phyloP scores from a whole-genome alignment of 2,329 filamentous ascomycete species.

The Fusarium proliferatum region DNA sequence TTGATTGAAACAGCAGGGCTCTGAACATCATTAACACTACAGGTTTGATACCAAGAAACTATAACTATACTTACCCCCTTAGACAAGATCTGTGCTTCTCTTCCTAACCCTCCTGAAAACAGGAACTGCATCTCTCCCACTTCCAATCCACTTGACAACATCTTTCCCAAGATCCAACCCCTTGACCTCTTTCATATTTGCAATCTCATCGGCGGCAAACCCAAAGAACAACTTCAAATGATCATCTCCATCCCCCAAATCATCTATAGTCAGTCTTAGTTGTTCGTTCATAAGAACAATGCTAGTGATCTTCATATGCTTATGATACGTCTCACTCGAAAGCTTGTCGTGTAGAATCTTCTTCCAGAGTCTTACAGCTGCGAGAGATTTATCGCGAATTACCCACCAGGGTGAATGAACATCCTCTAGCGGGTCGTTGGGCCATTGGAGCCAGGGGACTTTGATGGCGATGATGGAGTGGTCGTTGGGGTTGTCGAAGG shows the following conservation, averaged over 20 bases:
- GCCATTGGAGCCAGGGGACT: conserved; percentile 30
- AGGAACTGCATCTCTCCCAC: conserved; percentile 1
- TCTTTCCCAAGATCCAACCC: conserved; percentile 5
- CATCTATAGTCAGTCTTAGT: conserved; percentile 12
- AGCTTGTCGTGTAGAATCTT: background rate
- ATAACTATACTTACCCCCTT: background rate
- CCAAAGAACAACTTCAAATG: conserved; percentile 27
- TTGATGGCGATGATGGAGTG: conserved; percentile 10
- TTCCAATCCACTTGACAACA: conserved; percentile 3
- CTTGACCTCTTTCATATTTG: background rate
- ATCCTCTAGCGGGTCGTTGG: conserved; percentile 7
- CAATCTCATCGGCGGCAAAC: conserved; percentile 22
- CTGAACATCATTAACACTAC: background rate
- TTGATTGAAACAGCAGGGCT: background rate
- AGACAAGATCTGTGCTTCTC: background rate
- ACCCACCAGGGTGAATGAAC: background rate
- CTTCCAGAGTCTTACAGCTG: conserved; percentile 4
- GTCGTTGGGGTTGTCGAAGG: conserved; percentile 13
- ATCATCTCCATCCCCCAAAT: background rate
- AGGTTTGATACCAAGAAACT: background rate
- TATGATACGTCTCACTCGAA: background rate
- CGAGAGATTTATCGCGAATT: conserved; percentile 5
- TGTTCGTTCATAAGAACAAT: conserved; percentile 21
- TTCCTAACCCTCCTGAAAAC: background rate
- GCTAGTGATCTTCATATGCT: conserved; percentile 11